Base-by-base conservation (phyloP, 1,139 yeast genomes). In the Taphrina confusa region DNA sequence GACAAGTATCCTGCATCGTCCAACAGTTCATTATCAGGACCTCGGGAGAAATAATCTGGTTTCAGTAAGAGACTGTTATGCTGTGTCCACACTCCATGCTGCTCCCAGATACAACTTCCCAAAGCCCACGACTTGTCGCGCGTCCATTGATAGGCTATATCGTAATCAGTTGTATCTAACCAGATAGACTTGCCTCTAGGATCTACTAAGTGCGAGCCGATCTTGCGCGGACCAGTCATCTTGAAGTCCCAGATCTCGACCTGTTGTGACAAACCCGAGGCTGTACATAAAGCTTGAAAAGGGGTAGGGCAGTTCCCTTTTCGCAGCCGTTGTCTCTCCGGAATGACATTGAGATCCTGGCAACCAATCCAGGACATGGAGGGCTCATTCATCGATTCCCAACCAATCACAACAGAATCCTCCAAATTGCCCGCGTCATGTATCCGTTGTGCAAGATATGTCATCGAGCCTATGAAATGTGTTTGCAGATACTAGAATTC, bases 381-480 rank as follows among this genome's bases (percentile, higher is more conserved):
- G 1, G 97, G 97, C 71, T 91, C 98, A 70, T 91, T 91, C 76
- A 91, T 72, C 56, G 88, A 81, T 73, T 91, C 98, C 69, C 89
- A 79, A 2, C 97, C 98, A 14, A 90, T 68, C 8, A 87, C 72
- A 20, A 76, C 74, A 18, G 75, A 71, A 22, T 77, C 76, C 54
- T 85, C 75, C 69, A 87, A 74, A 11, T 78, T 76, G 0, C 87
- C 86, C 1, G 82, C 78, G 0, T 70, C 70, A 54, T 76, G 74
- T 2, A 90, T 74, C 2, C 78, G 72, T 25, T 67, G 61, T 73
- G 92, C 82, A 9, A 91, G 74, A 64, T 81, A 74, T 42, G 74
- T 72, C 25, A 85, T 72, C 0, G 95, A 80, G 14, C 73, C 73
- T 27, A 84, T 73, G 69, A 79, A 89, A 68, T 82, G 86, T 33